phyloP scores from a whole-genome alignment of 2,329 filamentous ascomycete species.

The Tetracladium maxilliforme region DNA sequence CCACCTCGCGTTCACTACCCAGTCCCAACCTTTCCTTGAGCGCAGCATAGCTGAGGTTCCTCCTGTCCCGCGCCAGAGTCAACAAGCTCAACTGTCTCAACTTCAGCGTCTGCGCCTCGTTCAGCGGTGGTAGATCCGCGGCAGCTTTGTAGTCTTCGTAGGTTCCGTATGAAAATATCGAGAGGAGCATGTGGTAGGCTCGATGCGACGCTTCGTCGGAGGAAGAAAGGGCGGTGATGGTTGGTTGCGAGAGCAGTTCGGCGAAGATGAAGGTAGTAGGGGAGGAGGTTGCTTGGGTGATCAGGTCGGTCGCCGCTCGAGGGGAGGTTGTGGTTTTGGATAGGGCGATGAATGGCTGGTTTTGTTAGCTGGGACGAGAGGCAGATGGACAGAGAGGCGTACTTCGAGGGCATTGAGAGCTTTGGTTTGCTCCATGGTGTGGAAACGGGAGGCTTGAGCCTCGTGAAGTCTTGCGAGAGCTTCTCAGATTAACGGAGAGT shows the following conservation, averaged over 20 bases:
- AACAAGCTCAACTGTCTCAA: slow-evolving; percentile 84
- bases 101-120: slow-evolving; percentile 61
- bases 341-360: slow-evolving; percentile 78
- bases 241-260: slow-evolving; percentile 72
- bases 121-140: slow-evolving; percentile 53
- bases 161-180: slow-evolving; percentile 87
- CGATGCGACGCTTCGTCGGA: slow-evolving; percentile 52
- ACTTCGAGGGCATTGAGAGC: slow-evolving; percentile 51
- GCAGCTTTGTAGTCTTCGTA: slow-evolving; percentile 55
- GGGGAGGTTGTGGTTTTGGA: slow-evolving; percentile 75
- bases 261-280: slow-evolving; percentile 86
- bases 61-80: slow-evolving; percentile 54
- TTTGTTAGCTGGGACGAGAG: slow-evolving; percentile 6
- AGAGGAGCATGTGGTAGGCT: slow-evolving; percentile 54
- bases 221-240: slow-evolving; percentile 58
- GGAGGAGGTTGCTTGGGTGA: slow-evolving; percentile 77
- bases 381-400: slow-evolving; percentile 7
- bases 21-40: slow-evolving; percentile 57
- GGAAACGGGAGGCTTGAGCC: slow-evolving; percentile 1
- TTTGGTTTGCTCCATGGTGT: slow-evolving; percentile 58
- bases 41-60: slow-evolving; percentile 56
- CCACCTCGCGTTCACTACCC: slow-evolving; percentile 52
- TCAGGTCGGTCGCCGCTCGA: slow-evolving; percentile 71
- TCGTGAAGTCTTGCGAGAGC: neutral
- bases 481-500: too few relatives aligned